Conservation (phyloP, 129 eudicot genomes). For the Lactuca sativa region DNA sequence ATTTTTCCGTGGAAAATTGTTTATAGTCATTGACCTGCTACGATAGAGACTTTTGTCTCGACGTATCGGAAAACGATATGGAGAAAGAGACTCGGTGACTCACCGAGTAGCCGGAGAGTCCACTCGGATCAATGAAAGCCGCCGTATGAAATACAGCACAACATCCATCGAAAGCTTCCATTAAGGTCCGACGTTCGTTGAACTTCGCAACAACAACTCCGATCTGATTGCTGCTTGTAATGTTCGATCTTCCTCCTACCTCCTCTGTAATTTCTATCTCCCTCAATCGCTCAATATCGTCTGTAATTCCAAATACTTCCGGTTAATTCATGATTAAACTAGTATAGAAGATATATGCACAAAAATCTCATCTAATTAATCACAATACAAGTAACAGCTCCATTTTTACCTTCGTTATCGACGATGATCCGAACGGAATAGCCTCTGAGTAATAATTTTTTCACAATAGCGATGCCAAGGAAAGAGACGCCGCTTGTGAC, state of each 20-base stretch:
- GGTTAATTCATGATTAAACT: neutral
- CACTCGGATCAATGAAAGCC: slow-evolving; percentile 74
- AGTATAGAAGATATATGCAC: neutral
- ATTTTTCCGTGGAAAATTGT: slow-evolving; percentile 4
- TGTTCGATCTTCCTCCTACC: slow-evolving; percentile 36
- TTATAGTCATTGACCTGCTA: slow-evolving; percentile 9
- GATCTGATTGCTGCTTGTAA: slow-evolving; percentile 29
- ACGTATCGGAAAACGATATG: neutral
- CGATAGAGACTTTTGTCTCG: neutral
- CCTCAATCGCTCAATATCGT: slow-evolving; percentile 60
- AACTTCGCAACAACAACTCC: slow-evolving; percentile 58
- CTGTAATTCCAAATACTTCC: slow-evolving; percentile 36
- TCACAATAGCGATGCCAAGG: slow-evolving; percentile 68
- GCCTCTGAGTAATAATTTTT: slow-evolving; percentile 63
- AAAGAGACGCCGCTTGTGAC: slow-evolving; percentile 85
- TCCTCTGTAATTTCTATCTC: slow-evolving; percentile 63
- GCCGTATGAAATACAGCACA: slow-evolving; percentile 71
- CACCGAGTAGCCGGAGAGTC: slow-evolving; percentile 78
- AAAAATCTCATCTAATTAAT: neutral
- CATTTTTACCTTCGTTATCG: slow-evolving; percentile 56
- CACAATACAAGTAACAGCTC: neutral
- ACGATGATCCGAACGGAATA: slow-evolving; percentile 69
- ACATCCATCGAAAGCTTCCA: slow-evolving; percentile 68
- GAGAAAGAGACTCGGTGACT: slow-evolving; percentile 20
- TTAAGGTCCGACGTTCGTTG: slow-evolving; percentile 41